Conservation (phyloP, 2,329 filamentous ascomycete genomes). For the Scedosporium dehoogii region DNA sequence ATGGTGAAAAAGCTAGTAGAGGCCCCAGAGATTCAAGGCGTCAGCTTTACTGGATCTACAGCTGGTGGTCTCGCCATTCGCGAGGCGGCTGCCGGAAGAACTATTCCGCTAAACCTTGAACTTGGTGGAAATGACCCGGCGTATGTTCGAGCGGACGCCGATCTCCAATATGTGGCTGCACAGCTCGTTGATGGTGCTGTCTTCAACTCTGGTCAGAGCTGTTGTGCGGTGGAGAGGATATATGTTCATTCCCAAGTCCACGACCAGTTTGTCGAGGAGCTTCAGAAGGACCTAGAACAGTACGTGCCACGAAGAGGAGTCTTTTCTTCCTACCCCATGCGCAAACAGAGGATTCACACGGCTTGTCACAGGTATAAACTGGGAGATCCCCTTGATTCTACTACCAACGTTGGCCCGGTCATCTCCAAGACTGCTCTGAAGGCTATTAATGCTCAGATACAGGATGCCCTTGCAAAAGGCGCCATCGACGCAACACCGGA, state of each 20-base stretch:
- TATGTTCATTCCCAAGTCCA: constrained; percentile 83
- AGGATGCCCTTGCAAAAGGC: constrained; percentile 73
- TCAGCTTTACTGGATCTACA: constrained; percentile 93
- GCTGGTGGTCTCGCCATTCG: constrained; percentile 80
- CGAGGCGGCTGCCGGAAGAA: constrained; percentile 70
- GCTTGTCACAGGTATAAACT: constrained; percentile 57
- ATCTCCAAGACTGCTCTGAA: constrained; percentile 71
- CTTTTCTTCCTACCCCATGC: too few relatives aligned
- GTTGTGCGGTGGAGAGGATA: constrained; percentile 83
- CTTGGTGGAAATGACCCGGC: constrained; percentile 93
- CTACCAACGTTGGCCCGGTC: constrained; percentile 79
- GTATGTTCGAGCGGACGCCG: constrained; percentile 77
- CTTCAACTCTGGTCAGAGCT: constrained; percentile 98
- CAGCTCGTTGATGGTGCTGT: constrained; percentile 94
- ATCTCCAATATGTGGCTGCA: constrained; percentile 81
- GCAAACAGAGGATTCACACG: too few relatives aligned
- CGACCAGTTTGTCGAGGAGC: constrained; percentile 68
- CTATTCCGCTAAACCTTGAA: constrained; percentile 81
- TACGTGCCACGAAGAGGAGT: too few relatives aligned
- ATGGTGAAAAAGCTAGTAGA: constrained; percentile 71
- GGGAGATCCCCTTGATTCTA: constrained; percentile 73
- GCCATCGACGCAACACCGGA: constrained; percentile 77
- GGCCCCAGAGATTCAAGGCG: constrained; percentile 63
- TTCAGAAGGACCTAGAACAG: constrained; percentile 61
- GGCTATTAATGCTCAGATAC: constrained; percentile 66